phyloP scores from a whole-genome alignment of 1,284 basidiomycete species.

The Apiotrichum montevideense region DNA sequence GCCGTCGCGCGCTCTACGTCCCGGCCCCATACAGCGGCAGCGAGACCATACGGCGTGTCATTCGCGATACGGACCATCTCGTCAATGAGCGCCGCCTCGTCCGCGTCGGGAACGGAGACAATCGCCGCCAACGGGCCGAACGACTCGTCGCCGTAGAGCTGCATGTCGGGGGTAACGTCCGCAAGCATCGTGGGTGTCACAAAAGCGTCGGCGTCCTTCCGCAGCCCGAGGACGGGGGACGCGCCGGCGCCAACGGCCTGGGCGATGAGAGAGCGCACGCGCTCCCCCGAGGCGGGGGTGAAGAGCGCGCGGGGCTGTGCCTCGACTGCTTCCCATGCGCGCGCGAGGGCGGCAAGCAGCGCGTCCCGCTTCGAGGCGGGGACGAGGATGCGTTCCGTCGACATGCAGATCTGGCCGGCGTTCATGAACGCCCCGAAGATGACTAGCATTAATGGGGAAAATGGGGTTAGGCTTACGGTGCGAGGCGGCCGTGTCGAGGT shows the following conservation, averaged over 20 bases:
- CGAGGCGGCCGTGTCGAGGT: slow-evolving; percentile 54
- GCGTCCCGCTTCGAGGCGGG: slow-evolving; percentile 42
- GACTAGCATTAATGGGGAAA: slow-evolving; percentile 36
- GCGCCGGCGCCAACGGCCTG: slow-evolving; percentile 56
- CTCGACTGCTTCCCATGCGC: slow-evolving; percentile 34
- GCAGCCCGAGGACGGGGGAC: slow-evolving; percentile 21
- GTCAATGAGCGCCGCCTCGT: slow-evolving; percentile 41
- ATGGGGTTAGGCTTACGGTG: slow-evolving; percentile 14
- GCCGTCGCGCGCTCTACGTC: slow-evolving; percentile 52
- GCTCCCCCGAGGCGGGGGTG: slow-evolving; percentile 52
- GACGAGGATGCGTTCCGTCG: slow-evolving; percentile 61
- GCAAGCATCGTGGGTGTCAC: slow-evolving; percentile 56
- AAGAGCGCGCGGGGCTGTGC: slow-evolving; percentile 48
- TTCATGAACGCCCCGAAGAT: slow-evolving; percentile 58
- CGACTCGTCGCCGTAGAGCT: slow-evolving; percentile 54
- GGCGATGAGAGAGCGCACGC: slow-evolving; percentile 51
- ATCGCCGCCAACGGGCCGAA: slow-evolving; percentile 55
- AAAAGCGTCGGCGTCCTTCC: slow-evolving; percentile 43
- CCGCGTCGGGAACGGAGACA: slow-evolving; percentile 18
- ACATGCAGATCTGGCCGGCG: slow-evolving; percentile 67
- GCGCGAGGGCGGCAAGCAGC: slow-evolving; percentile 41
- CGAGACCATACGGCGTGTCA: slow-evolving; percentile 54
- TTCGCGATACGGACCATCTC: slow-evolving; percentile 51
- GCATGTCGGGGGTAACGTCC: slow-evolving; percentile 53
- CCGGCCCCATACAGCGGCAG: slow-evolving; percentile 55